Evolutionary conservation across 2,329 filamentous ascomycete species (phyloP), one percentile per base, ranked within the genome.

Genomic region (Pseudogymnoascus sp.): DNA sequence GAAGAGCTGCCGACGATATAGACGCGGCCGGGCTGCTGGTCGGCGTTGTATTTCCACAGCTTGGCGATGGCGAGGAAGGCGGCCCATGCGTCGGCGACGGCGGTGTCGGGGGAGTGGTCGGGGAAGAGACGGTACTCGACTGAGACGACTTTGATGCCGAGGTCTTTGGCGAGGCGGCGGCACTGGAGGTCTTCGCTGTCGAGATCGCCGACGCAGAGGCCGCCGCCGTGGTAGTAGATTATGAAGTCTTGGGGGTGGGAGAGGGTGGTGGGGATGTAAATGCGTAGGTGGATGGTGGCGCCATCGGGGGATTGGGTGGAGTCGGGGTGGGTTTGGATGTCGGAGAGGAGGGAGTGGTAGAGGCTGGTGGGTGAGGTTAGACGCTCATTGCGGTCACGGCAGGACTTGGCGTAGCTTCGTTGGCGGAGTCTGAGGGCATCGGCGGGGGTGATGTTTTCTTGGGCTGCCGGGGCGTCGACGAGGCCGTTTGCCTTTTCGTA

Each of bases 151-250:
- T 72, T 66, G 36, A 67, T 65, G 7, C 64, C 63, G 0, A 71
- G 62, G 5, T 67, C 70, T 21, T 74, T 72, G 27, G 75, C 66
- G 21, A 81, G 72, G 27, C 73, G 74, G 0, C 78, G 74, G 66
- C 78, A 80, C 1, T 77, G 75, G 1, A 80, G 69, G 55, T 82
- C 78, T 66, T 82, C 79, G 63, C 75, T 79, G 64, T 80, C 77
- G 1, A 77, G 75, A 60, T 80, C 77, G 9, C 79, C 79, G 33
- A 81, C 76, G 29, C 70, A 69, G 1, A 82, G 69, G 0, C 77
- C 78, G 12, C 79, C 79, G 8, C 79, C 79, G 65, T 81, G 79
- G 65, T 77, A 78, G 67, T 80, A 81, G 15, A 81, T 65, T 9
- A 79, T 67, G 5, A 76, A 64, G 3, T 70, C 63, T 5, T 71